Base-by-base conservation (phyloP, 805 yeast species). In the Metschnikowia santaceciliae region DNA sequence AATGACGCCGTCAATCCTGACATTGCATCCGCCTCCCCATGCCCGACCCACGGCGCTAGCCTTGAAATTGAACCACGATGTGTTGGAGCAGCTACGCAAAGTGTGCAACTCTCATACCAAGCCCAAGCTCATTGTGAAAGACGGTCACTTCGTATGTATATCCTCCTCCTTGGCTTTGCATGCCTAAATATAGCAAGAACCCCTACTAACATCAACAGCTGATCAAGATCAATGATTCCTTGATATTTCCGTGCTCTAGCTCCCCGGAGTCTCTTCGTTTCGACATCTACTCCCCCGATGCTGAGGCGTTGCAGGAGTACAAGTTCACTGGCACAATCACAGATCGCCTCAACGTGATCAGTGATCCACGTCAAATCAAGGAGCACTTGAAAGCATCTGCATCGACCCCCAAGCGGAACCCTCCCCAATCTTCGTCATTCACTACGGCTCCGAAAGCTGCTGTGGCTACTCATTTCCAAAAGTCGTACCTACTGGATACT, bases 191-290 rank as follows among this genome's bases (percentile, higher is more conserved):
- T 42, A 42, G 38, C 46, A 42, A 32, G n/a, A 40, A 13, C 37
- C 11, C 40, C 15, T 59, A 62, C 67, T 63, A 60, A 59, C 60
- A 19, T 26, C 32, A n/a, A 34, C 50, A 69, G 66, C 67, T 67
- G 42, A 60, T 71, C 32, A 67, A 63, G 47, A 52, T 70, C 36
- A 54, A 61, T 17, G 68, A 67, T 32, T 48, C 57, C 4, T 46
- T 63, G 45, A 53, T 57, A 26, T 70, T 61, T 41, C 75, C 76
- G 11, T 72, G 75, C 52, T 51, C 62, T 19, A 59, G 59, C 26
- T 55, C 66, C 17, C 68, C 67, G 15, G 77, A 72, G 50, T 66
- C 63, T 40, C 66, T 69, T 49, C 70, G 70, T 42, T 65, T 71
- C 23, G 74, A 70, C 51, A 53, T 73, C 5, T 72, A 71, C 57